Base-by-base conservation (phyloP, 225 moss, liverwort and hornwort genomes). In the Bryum argenteum region DNA sequence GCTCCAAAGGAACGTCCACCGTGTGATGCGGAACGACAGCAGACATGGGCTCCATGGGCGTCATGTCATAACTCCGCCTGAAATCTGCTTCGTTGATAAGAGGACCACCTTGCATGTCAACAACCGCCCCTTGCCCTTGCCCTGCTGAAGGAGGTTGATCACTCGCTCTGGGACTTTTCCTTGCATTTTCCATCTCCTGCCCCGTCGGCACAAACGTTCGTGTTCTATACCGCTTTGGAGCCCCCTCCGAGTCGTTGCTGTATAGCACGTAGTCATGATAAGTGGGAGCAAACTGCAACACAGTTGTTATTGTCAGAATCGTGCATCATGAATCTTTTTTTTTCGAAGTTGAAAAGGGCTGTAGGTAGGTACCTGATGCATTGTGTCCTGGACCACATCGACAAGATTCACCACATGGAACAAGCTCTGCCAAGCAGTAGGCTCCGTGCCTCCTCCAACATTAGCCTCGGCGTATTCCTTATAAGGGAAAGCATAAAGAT, bases 231-330 rank as follows among this genome's bases (percentile, higher is more conserved):
- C 89, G 89, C 65, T 89, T 90, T 1, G 97, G 93, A 37, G 79
- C 77, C 20, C 63, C 80, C 18, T 97, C 87, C 23, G 85, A 75
- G 42, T 94, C 97, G 84, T 98, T 90, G 77, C 97, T 98, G 76
- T 98, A 98, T 66, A 98, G 94, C n/a, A 94, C 90, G 75, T 98
- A 98, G 77, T 98, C 91, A 64, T 98, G 97, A 82, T 98, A 98
- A 38, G 92, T 85, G 22, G 97, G 97, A 28, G 97, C 97, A 77
- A 98, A 98, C 97, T 98, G 91, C 82, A 75, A 18, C 9, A 64
- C 22, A 51, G 4, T 10, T 26, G 2, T 15, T 18, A 55, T 44
- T 15, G 1, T 48, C 48, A 3, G 4, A 9, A 20, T 62, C 15
- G n/a, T 8, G 21, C 17, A 37, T 14, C 23, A 23, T 11, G 37